Evolutionary conservation across 179 eudicot species (phyloP).

Genomic region (Silene vulgaris): DNA sequence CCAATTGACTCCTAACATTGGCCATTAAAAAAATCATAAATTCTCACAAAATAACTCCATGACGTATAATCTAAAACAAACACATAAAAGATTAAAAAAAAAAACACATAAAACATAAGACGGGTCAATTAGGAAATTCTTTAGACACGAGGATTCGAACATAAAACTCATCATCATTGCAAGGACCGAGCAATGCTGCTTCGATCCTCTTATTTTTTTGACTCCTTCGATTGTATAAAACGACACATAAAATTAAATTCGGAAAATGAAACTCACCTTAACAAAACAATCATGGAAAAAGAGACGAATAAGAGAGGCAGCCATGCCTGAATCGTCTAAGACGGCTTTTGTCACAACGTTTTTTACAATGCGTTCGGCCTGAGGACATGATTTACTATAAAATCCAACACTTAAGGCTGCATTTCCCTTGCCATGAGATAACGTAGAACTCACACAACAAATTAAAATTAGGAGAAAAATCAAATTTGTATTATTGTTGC

Average conservation of each 20-base stretch:
- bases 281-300: conserved; percentile 32
- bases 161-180: not conserved
- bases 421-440: not conserved
- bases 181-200: too few species aligned
- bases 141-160: not conserved
- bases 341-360: not conserved
- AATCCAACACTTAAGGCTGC: conserved; percentile 10
- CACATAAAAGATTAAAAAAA: too few species aligned
- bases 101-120: too few species aligned
- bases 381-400: conserved; percentile 23
- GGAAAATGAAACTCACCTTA: conserved; percentile 19
- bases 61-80: too few species aligned
- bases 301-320: conserved; percentile 24
- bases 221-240: too few species aligned
- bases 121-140: too few species aligned
- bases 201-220: too few species aligned
- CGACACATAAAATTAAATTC: not conserved
- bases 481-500: conserved; percentile 9
- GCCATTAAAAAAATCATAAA: too few species aligned
- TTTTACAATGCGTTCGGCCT: conserved; percentile 19
- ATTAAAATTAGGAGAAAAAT: not conserved
- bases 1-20: too few species aligned
- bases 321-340: conserved; percentile 1
- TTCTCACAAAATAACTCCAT: too few species aligned
- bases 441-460: not conserved